phyloP scores from a whole-genome alignment of 306 rosid genomes.

The Rosa chinensis region DNA sequence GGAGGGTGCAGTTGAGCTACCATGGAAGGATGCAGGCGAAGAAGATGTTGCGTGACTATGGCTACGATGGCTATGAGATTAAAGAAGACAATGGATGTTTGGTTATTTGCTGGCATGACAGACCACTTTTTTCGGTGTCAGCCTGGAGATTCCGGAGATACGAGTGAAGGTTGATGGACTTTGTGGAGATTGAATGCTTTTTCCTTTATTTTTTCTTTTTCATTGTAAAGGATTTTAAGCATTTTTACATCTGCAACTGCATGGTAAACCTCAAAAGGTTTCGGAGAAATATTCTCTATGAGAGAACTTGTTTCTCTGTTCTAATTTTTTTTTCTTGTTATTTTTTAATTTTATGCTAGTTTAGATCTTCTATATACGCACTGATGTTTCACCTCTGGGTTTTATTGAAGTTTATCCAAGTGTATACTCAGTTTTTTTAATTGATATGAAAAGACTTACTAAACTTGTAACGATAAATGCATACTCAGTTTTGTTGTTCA shows the following conservation, averaged over 20 bases:
- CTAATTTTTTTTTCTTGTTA: background rate
- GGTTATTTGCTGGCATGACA: slow-evolving; percentile 60
- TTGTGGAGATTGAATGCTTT: slow-evolving; percentile 13
- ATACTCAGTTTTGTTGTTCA: background rate
- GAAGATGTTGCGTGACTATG: slow-evolving; percentile 44
- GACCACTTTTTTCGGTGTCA: slow-evolving; percentile 64
- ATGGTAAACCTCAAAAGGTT: slow-evolving; percentile 14
- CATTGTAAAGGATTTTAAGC: slow-evolving; percentile 27
- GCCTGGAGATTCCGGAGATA: slow-evolving; percentile 64
- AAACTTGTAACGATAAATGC: background rate
- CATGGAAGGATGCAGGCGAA: slow-evolving; percentile 52
- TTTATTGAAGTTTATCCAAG: background rate
- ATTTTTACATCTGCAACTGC: slow-evolving; percentile 17
- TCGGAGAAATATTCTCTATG: background rate
- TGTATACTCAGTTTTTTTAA: background rate
- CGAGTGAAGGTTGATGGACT: slow-evolving; percentile 20
- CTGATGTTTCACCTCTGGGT: slow-evolving; percentile 6
- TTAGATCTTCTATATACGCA: background rate
- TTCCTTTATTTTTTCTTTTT: slow-evolving; percentile 16
- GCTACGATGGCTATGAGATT: slow-evolving; percentile 55
- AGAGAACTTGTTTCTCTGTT: slow-evolving; percentile 12
- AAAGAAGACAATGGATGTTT: slow-evolving; percentile 49
- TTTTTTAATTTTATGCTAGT: background rate
- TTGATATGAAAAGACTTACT: background rate
- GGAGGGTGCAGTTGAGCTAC: slow-evolving; percentile 50